phyloP scores from a whole-genome alignment of 805 yeast genomes.

The Candida loeiensis region DNA sequence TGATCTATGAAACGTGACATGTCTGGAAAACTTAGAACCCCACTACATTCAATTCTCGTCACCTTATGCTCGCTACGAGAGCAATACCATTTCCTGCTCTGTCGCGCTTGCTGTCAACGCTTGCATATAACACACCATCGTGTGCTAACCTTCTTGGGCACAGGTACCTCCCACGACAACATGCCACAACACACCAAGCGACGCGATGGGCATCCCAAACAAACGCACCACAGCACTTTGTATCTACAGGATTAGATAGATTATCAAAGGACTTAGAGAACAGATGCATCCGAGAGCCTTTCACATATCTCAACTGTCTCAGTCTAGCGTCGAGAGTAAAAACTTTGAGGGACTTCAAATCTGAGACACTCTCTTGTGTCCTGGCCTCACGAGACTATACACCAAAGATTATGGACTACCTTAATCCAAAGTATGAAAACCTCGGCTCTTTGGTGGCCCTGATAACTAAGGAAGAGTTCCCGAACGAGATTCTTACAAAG shows the following conservation, averaged over 20 bases:
- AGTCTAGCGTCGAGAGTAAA: not conserved
- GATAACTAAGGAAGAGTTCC: conserved; percentile 17
- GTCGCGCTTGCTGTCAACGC: too few species aligned
- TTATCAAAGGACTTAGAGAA: not conserved
- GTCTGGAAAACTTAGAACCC: not conserved
- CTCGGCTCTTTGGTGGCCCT: conserved; percentile 18
- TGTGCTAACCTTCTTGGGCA: not conserved
- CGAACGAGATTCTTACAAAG: conserved; percentile 18
- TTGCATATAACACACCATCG: too few species aligned
- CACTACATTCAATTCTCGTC: not conserved
- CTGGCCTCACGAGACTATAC: not conserved
- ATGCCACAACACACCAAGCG: not conserved
- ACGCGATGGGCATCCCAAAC: conserved; percentile 1
- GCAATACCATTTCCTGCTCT: not conserved
- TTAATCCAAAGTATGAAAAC: conserved; percentile 27
- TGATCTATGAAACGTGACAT: not conserved
- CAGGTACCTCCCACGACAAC: not conserved
- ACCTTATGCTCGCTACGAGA: not conserved
- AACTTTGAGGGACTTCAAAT: not conserved
- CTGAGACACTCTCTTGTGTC: not conserved
- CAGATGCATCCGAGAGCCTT: conserved; percentile 4
- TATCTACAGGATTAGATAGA: not conserved
- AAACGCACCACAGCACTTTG: not conserved
- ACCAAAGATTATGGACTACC: conserved; percentile 9
- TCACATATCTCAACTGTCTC: conserved; percentile 3